Percentiles rank a stretch among this genome's conserved stretches.
phyloP scores from a whole-genome alignment of 2,329 filamentous ascomycete genomes.

The Pseudopyrenochaeta lycopersici region DNA sequence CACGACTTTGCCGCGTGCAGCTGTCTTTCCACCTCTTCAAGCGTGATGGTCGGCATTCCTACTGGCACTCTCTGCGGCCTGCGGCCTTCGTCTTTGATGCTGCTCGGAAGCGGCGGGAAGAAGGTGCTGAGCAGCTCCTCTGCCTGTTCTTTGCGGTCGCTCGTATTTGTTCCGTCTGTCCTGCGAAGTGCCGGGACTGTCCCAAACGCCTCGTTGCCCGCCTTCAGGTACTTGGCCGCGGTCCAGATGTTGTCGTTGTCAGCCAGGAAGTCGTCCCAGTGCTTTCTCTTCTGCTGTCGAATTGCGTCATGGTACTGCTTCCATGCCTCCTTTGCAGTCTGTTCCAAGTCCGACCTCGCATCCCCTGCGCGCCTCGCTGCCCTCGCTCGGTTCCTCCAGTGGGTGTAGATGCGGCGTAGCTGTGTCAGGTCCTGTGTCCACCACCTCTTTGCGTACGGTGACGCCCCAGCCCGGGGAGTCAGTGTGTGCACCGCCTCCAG shows the following conservation, averaged over 20 bases:
- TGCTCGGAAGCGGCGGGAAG: slow-evolving; percentile 13
- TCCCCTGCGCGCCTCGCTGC: slow-evolving; percentile 5
- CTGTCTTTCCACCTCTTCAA: slow-evolving; percentile 12
- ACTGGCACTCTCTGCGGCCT: slow-evolving; percentile 10
- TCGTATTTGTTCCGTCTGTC: slow-evolving; percentile 12
- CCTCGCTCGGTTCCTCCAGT: slow-evolving; percentile 9
- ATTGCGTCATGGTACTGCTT: slow-evolving; percentile 18
- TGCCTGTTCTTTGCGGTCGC: slow-evolving; percentile 7
- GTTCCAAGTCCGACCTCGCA: slow-evolving; percentile 10
- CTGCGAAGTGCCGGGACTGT: slow-evolving; percentile 11
- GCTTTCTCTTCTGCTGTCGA: slow-evolving; percentile 17
- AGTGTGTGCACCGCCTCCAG: no score
- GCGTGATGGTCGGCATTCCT: slow-evolving; percentile 10
- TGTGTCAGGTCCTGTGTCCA: no score
- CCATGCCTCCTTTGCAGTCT: slow-evolving; percentile 8
- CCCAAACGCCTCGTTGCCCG: slow-evolving; percentile 16
- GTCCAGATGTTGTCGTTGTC: slow-evolving; percentile 16
- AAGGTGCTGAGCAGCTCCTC: slow-evolving; percentile 11
- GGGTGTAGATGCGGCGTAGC: no score
- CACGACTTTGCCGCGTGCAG: slow-evolving; percentile 13
- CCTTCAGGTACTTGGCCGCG: slow-evolving; percentile 14
- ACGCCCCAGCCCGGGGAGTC: no score
- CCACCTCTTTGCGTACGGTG: no score
- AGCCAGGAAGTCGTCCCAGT: slow-evolving; percentile 14
- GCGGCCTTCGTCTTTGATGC: slow-evolving; percentile 10